Percentiles rank a stretch among this genome's conserved stretches.
These are phyloP conservation scores for Piper longum DNA, from an alignment of 164 flowering plant species.

Conservation along the genomic window DNA sequence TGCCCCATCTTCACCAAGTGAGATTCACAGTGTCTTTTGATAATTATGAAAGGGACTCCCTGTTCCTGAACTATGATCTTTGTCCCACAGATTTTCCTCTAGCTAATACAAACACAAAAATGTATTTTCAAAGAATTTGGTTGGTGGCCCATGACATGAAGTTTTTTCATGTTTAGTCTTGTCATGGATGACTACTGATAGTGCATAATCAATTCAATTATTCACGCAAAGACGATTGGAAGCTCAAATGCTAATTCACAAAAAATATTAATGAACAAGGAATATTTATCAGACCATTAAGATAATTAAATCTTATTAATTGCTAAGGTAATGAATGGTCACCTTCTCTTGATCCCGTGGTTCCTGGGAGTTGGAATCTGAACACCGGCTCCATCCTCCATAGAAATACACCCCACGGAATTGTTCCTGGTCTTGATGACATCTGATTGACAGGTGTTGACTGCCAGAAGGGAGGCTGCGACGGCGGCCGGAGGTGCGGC, in stretches of 20 bases:
- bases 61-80: background rate
- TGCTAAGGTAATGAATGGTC: background rate
- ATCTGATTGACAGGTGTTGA: background rate
- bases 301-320: background rate
- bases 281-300: too few relatives aligned
- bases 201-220: too few relatives aligned
- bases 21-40: background rate
- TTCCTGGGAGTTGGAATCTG: constrained; percentile 83
- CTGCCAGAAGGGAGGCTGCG: constrained; percentile 7
- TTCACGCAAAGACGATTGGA: too few relatives aligned
- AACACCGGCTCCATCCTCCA: constrained; percentile 22
- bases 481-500: constrained; percentile 15
- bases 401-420: constrained; percentile 16
- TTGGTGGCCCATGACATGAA: background rate
- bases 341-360: constrained; percentile 75
- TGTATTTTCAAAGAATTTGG: background rate
- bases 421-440: constrained; percentile 8
- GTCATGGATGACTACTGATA: background rate
- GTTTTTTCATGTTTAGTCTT: background rate
- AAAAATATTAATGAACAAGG: too few relatives aligned
- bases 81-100: background rate
- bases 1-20: background rate
- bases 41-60: background rate
- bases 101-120: background rate
- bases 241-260: too few relatives aligned